Conservation (phyloP, 2,329 filamentous ascomycete genomes). For the Curvularia hawaiiensis region DNA sequence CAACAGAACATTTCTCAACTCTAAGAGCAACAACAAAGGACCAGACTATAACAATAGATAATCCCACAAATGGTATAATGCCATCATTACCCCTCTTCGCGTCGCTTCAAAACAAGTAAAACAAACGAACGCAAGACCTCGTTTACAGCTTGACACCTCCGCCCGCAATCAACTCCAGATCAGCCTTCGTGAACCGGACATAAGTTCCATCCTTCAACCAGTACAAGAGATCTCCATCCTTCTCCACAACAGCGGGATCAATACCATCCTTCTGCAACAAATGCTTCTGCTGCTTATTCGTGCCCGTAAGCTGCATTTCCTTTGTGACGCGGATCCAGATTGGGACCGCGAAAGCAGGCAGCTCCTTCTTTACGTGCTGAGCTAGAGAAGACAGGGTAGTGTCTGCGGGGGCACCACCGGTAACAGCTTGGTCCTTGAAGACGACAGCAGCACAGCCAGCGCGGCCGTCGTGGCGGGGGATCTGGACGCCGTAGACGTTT, state of each 20-base stretch:
- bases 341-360: slow-evolving; percentile 53
- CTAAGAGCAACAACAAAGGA: neutral
- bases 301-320: slow-evolving; percentile 52
- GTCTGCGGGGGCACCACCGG: slow-evolving; percentile 11
- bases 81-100: neutral
- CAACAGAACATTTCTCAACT: neutral
- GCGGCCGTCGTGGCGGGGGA: slow-evolving; percentile 52
- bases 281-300: slow-evolving; percentile 55
- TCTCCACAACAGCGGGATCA: slow-evolving; percentile 46
- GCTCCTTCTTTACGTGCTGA: slow-evolving; percentile 43
- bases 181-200: slow-evolving; percentile 30
- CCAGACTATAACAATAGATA: no score
- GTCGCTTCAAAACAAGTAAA: neutral
- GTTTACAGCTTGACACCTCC: slow-evolving; percentile 38
- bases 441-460: slow-evolving; percentile 53
- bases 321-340: slow-evolving; percentile 50
- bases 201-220: slow-evolving; percentile 47
- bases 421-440: slow-evolving; percentile 20
- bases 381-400: slow-evolving; percentile 32
- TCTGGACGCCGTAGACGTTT: slow-evolving; percentile 53
- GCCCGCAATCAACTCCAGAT: slow-evolving; percentile 34
- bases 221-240: slow-evolving; percentile 46
- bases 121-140: neutral
- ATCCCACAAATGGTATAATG: neutral
- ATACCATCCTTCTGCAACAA: slow-evolving; percentile 50